Conservation (phyloP, 306 rosid genomes). For the Erythrophleum fordii region DNA sequence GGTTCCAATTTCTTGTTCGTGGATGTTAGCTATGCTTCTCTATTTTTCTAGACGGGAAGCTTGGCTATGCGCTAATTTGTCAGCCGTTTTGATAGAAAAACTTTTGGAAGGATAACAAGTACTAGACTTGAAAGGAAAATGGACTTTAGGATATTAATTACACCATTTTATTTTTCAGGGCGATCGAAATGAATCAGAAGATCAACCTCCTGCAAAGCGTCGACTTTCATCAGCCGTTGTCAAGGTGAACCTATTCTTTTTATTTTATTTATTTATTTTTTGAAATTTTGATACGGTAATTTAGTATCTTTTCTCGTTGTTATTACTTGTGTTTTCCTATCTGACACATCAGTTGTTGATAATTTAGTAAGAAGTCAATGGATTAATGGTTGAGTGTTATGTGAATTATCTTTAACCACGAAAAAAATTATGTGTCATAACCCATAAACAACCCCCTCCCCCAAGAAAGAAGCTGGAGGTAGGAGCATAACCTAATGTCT, state of each 20-base stretch:
- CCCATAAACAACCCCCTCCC: background rate
- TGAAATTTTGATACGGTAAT: background rate
- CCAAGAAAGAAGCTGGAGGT: background rate
- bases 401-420: background rate
- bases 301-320: background rate
- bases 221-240: conserved; percentile 72
- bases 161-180: background rate
- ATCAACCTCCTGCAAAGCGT: conserved; percentile 63
- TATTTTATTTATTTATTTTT: background rate
- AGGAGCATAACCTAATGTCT: background rate
- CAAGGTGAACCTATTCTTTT: conserved; percentile 44
- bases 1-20: background rate
- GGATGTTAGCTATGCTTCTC: background rate
- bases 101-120: background rate
- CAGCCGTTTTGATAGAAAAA: background rate
- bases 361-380: background rate
- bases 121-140: background rate
- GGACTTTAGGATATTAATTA: background rate
- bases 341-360: background rate
- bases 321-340: background rate
- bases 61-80: background rate
- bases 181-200: conserved; percentile 42
- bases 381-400: conserved; percentile 5
- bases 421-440: background rate
- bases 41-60: background rate